Percentiles rank a stretch among this genome's conserved stretches.
phyloP scores from a whole-genome alignment of 2,329 filamentous ascomycete species.

The Aspergillus fijiensis region DNA sequence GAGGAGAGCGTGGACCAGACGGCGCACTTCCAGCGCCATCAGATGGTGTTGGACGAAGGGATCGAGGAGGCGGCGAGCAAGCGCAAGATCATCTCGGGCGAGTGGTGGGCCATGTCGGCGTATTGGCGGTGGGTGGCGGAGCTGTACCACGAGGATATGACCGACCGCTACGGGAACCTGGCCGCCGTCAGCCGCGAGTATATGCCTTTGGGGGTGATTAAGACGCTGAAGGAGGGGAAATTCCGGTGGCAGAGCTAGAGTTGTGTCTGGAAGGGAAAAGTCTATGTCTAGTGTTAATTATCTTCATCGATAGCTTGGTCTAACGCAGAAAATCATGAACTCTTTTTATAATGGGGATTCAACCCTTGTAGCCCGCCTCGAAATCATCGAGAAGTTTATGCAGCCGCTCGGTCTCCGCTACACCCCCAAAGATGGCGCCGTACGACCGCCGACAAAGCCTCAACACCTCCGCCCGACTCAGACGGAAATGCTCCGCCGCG shows the following conservation, averaged over 20 bases:
- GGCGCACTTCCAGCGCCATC: slow-evolving; percentile 26
- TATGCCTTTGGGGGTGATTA: slow-evolving; percentile 45
- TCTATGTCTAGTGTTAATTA: neutral
- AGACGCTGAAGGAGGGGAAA: slow-evolving; percentile 42
- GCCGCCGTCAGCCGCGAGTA: slow-evolving; percentile 42
- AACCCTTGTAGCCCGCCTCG: slow-evolving; percentile 13
- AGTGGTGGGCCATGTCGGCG: slow-evolving; percentile 38
- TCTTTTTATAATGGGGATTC: neutral
- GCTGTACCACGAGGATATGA: slow-evolving; percentile 43
- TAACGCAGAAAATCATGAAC: no score
- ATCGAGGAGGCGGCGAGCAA: slow-evolving; percentile 3
- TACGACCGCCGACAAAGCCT: slow-evolving; percentile 61
- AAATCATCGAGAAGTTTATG: slow-evolving; percentile 24
- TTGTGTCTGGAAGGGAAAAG: neutral
- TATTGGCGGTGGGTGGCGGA: slow-evolving; percentile 48
- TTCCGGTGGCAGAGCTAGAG: slow-evolving; percentile 44
- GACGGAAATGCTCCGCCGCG: slow-evolving; percentile 67
- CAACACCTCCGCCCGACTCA: slow-evolving; percentile 52
- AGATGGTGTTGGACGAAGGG: slow-evolving; percentile 18
- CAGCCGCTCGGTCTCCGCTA: slow-evolving; percentile 54
- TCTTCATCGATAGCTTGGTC: neutral
- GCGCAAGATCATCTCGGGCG: slow-evolving; percentile 21
- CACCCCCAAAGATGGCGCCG: slow-evolving; percentile 65
- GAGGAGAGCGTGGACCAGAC: slow-evolving; percentile 33
- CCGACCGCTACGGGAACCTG: slow-evolving; percentile 41